Percentiles rank a stretch among this genome's conserved stretches.
Evolutionary conservation across 257 asterid genomes (phyloP).

Genomic region (Solanum sitiens): DNA sequence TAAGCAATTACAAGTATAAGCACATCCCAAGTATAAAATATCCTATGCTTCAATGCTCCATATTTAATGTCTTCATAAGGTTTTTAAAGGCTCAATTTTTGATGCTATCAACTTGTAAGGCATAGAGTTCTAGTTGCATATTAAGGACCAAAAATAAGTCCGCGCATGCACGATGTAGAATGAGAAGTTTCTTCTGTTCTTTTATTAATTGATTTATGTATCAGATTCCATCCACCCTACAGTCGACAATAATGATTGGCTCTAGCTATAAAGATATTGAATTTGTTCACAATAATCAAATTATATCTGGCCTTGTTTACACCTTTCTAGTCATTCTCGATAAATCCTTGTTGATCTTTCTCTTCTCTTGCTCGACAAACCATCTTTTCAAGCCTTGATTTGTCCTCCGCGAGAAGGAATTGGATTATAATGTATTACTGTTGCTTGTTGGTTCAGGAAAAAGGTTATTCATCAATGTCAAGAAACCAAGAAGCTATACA

Average conservation of each 20-base stretch:
- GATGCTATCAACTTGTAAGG: not conserved
- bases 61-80: not conserved
- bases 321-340: not conserved
- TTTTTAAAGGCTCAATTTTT: not conserved
- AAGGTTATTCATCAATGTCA: constrained; percentile 23
- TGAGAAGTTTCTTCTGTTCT: not conserved
- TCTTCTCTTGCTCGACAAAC: not conserved
- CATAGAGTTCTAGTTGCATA: not conserved
- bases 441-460: constrained; percentile 41
- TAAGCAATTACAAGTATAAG: not conserved
- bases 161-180: not conserved
- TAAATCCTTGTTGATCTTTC: not conserved
- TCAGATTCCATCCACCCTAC: not conserved
- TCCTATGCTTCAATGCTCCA: not conserved
- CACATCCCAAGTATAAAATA: not conserved
- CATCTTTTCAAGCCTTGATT: not conserved
- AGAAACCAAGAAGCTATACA: constrained; percentile 49
- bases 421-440: not conserved
- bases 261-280: not conserved
- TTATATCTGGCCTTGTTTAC: not conserved
- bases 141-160: not conserved
- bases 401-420: not conserved
- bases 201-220: not conserved
- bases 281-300: not conserved
- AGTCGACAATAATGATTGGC: not conserved